Base-by-base conservation (phyloP, 1,284 basidiomycete genomes). In the Ganoderma sinense region DNA sequence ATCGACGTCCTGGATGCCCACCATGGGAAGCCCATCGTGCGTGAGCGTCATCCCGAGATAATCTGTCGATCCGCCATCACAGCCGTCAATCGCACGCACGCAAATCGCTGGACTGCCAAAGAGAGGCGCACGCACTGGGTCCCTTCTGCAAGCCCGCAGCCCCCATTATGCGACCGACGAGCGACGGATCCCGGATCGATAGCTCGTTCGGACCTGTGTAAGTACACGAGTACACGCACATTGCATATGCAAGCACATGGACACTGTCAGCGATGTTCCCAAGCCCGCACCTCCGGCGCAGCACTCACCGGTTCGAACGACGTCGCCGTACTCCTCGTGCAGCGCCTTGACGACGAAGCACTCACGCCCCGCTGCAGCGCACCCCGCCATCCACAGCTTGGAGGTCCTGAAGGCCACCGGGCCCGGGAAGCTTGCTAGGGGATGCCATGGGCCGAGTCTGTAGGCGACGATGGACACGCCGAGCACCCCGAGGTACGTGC, bases 401-500 rank as follows among this genome's bases (percentile, higher is more conserved):
- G 79, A 74, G 0, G 79, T 13, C 56, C 73, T 76, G 62, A 65
- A 69, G 1, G 66, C 48, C 31, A 77, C 26, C 2, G 80, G 80
- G 1, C 80, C 80, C 4, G 80, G 78, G 60, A 78, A 79, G 20
- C 63, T 55, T 3, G 77, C 71, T 18, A 81, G 75, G 0, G 79
- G 80, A 62, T 81, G 80, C 65, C 77, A 72, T 2, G 78, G 78
- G 6, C 78, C 79, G 33, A 79, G 43, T 16, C 80, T 77, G 64
- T 81, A 80, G 20, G 73, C 2, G 71, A 56, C 18, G 14, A 56
- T 29, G 26, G 53, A 56, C 16, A 13, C 53, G 10, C 53, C 26
- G 20, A 79, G 67, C 1, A 69, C 67, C 2, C 58, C 43, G 62
- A 72, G 67, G 63, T 74, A 75, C 2, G 61, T 59, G 6, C 36